Conservation (phyloP, 805 yeast genomes). For the Alloascoidea africana region DNA sequence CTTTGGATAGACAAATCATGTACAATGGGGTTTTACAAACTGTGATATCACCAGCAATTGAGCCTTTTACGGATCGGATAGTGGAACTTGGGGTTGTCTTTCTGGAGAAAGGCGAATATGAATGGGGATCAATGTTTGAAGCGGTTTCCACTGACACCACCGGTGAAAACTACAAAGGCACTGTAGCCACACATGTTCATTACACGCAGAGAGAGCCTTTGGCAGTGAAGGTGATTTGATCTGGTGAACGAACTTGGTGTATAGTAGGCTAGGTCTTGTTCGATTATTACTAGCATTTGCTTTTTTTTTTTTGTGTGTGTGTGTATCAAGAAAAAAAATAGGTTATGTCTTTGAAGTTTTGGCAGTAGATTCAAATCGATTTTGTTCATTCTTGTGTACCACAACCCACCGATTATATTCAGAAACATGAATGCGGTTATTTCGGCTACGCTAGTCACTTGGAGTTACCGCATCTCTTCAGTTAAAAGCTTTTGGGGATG, state of each 20-base stretch:
- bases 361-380: too few relatives aligned
- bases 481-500: too few relatives aligned
- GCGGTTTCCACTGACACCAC: conserved; percentile 16
- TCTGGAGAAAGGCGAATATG: conserved; percentile 66
- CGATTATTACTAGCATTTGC: not conserved
- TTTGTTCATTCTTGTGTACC: too few relatives aligned
- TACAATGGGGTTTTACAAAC: conserved; percentile 62
- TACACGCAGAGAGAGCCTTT: not conserved
- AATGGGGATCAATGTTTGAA: conserved; percentile 58
- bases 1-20: conserved; percentile 43
- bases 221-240: not conserved
- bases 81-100: conserved; percentile 44
- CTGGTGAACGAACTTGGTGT: too few relatives aligned
- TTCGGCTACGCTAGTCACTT: too few relatives aligned
- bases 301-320: not conserved
- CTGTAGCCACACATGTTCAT: not conserved
- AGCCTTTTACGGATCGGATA: conserved; percentile 25
- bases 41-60: conserved; percentile 25
- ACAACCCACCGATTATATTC: too few relatives aligned
- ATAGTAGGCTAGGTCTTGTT: not conserved
- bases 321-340: too few relatives aligned
- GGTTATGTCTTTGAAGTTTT: too few relatives aligned
- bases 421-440: too few relatives aligned
- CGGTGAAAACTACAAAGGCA: not conserved
- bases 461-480: too few relatives aligned